A percentile compares a stretch with the other conserved stretches of the same genome.
These are phyloP conservation scores for Raffaelea albimanens DNA, from an alignment of 2,329 filamentous ascomycete genomes.

Conservation along the genomic window DNA sequence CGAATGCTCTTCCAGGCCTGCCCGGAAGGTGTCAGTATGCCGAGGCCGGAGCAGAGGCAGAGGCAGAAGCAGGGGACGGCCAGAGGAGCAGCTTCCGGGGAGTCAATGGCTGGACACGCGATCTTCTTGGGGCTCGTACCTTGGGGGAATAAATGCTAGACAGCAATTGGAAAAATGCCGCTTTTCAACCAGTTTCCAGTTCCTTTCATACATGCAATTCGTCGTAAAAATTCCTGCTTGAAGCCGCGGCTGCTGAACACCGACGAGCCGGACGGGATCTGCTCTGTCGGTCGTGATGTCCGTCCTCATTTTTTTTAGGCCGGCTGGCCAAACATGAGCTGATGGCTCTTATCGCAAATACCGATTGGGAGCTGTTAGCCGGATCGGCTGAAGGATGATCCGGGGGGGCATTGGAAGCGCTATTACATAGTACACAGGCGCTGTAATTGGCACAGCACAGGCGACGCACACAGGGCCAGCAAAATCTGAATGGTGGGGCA, in stretches of 20 bases:
- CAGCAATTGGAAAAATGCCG: not conserved
- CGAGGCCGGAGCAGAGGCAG: too few species aligned
- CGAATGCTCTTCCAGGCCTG: too few species aligned
- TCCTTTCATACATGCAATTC: too few species aligned
- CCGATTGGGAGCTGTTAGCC: not conserved
- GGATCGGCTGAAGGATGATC: constrained; percentile 2
- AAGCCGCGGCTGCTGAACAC: too few species aligned
- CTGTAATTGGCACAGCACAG: not conserved
- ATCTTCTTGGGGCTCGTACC: too few species aligned
- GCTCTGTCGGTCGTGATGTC: not conserved
- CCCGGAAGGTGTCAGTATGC: too few species aligned
- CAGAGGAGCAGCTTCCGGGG: too few species aligned
- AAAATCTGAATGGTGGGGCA: constrained; percentile 1
- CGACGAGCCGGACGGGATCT: not conserved
- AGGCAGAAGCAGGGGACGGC: too few species aligned
- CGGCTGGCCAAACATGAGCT: too few species aligned
- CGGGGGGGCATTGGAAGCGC: not conserved
- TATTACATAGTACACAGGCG: not conserved
- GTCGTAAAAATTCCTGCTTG: too few species aligned
- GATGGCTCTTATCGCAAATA: too few species aligned
- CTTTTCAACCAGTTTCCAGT: not conserved
- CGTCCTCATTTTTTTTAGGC: not conserved
- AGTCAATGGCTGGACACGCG: too few species aligned
- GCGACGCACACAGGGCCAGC: not conserved
- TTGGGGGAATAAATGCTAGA: not conserved